Conservation (phyloP, 495 filamentous ascomycete species). For the Daldinia decipiens region DNA sequence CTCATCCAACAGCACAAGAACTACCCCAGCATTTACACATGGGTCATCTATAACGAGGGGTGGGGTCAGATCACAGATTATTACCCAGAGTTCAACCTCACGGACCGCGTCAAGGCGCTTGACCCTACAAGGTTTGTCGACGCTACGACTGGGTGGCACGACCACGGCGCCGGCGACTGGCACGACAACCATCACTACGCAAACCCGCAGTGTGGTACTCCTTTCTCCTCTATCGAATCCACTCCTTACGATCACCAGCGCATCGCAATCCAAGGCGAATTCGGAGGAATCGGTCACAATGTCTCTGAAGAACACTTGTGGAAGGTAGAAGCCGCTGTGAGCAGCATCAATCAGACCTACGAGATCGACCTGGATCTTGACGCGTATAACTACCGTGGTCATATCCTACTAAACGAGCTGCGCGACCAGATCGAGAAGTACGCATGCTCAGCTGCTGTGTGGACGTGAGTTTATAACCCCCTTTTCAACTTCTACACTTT, state of each 20-base stretch:
- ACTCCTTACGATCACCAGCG: constrained; percentile 67
- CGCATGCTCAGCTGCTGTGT: constrained; percentile 56
- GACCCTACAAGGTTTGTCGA: constrained; percentile 72
- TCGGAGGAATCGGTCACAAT: constrained; percentile 72
- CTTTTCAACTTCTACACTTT: background rate
- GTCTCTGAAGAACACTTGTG: constrained; percentile 66
- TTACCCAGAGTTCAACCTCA: constrained; percentile 66
- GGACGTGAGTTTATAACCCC: constrained; percentile 43
- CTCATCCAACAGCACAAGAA: constrained; percentile 69
- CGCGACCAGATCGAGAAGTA: constrained; percentile 65
- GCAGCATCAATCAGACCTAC: constrained; percentile 71
- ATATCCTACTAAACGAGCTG: constrained; percentile 62
- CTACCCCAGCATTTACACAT: constrained; percentile 67
- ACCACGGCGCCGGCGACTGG: constrained; percentile 44
- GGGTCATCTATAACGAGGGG: constrained; percentile 76
- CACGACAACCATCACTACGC: constrained; percentile 78
- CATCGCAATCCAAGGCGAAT: constrained; percentile 75
- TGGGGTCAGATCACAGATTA: constrained; percentile 68
- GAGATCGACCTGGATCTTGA: constrained; percentile 67
- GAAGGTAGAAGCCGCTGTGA: constrained; percentile 66
- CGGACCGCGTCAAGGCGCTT: constrained; percentile 60
- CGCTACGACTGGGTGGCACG: constrained; percentile 67
- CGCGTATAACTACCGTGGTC: constrained; percentile 72
- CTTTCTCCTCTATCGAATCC: constrained; percentile 66
- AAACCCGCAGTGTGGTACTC: constrained; percentile 74